These are phyloP conservation scores for Fusarium pseudonygamai DNA, from an alignment of 2,329 filamentous ascomycete genomes.

Conservation along the genomic window DNA sequence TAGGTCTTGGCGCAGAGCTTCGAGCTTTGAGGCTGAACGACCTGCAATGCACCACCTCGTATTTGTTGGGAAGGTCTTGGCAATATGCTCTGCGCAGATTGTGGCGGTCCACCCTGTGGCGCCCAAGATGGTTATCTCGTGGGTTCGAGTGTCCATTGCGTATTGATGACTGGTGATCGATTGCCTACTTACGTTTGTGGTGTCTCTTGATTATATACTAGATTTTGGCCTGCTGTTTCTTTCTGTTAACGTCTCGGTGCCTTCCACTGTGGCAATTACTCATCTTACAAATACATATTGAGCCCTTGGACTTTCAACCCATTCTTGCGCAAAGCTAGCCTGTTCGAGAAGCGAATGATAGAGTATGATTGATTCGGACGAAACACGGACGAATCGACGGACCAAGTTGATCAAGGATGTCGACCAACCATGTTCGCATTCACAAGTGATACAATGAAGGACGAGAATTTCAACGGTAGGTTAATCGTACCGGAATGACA, in stretches of 20 bases:
- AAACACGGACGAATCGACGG: not conserved
- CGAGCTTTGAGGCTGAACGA: not conserved
- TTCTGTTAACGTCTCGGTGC: not conserved
- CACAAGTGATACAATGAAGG: not conserved
- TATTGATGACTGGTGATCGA: not conserved
- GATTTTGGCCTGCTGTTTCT: accelerated
- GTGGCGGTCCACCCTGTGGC: not conserved
- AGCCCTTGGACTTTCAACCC: accelerated
- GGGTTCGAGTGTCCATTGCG: not conserved
- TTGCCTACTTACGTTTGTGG: accelerated
- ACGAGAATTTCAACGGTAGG: not conserved
- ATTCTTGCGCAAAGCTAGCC: not conserved
- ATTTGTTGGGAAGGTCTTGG: not conserved
- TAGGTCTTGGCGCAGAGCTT: not conserved
- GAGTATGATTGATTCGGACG: not conserved
- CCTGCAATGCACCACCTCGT: not conserved
- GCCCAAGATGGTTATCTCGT: not conserved
- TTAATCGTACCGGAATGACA: no score
- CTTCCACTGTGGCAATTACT: not conserved
- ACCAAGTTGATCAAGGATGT: not conserved
- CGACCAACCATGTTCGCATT: not conserved
- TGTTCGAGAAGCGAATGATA: not conserved
- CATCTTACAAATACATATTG: not conserved
- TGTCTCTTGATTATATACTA: not conserved
- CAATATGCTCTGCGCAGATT: not conserved